Conservation (phyloP, 192 early-diverging fungal genomes). For the Chytriomyces hyalinus region DNA sequence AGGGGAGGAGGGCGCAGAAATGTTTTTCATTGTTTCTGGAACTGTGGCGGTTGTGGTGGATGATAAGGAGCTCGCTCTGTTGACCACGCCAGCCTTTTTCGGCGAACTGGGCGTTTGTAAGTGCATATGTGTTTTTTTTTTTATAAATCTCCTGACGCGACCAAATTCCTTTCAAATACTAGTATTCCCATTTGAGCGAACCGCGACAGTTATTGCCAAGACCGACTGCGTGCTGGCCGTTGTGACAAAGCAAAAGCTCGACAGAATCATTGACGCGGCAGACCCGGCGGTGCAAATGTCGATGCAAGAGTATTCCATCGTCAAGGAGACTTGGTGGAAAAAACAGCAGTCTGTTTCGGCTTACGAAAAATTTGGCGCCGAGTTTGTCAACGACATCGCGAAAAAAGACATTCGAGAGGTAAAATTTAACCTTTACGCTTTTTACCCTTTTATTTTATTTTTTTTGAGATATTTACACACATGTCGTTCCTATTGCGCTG, state of each 20-base stretch:
- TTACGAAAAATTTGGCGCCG: slow-evolving; percentile 52
- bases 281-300: slow-evolving; percentile 24
- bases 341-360: slow-evolving; percentile 30
- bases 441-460: too few species aligned
- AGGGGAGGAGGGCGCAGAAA: slow-evolving; percentile 50
- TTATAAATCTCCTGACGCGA: slow-evolving; percentile 27
- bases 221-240: slow-evolving; percentile 46
- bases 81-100: slow-evolving; percentile 39
- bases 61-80: slow-evolving; percentile 14
- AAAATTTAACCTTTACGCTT: slow-evolving; percentile 2
- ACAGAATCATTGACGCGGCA: slow-evolving; percentile 25
- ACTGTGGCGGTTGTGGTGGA: slow-evolving; percentile 34
- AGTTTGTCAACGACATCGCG: slow-evolving; percentile 53
- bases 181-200: slow-evolving; percentile 35
- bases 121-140: slow-evolving; percentile 35
- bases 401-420: slow-evolving; percentile 48
- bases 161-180: background rate
- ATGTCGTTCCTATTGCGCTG: background rate
- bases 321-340: slow-evolving; percentile 38
- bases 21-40: slow-evolving; percentile 48
- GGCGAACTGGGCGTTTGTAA: slow-evolving; percentile 49
- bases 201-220: slow-evolving; percentile 44
- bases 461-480: background rate
- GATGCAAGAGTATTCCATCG: slow-evolving; percentile 29
- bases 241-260: slow-evolving; percentile 49